A percentile compares a stretch with the other conserved stretches of the same genome.
phyloP scores from a whole-genome alignment of 805 yeast species.

The Spathaspora boniae region DNA sequence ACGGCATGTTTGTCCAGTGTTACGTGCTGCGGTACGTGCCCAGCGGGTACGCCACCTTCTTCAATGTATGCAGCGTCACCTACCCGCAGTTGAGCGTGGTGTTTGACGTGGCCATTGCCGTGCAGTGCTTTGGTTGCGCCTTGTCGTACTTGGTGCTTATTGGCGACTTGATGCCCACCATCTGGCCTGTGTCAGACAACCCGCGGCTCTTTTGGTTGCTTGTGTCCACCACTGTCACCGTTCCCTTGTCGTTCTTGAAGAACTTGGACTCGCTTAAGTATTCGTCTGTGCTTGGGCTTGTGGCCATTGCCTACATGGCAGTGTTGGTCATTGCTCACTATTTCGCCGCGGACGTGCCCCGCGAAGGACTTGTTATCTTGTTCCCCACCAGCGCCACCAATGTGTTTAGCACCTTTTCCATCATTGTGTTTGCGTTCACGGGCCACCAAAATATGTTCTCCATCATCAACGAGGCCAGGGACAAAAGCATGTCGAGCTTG shows the following conservation, averaged over 20 bases:
- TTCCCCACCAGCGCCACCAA: conserved; percentile 41
- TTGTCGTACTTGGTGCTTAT: conserved; percentile 65
- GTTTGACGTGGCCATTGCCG: conserved; percentile 65
- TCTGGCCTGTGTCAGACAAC: conserved; percentile 29
- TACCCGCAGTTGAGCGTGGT: conserved; percentile 58
- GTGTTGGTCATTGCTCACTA: conserved; percentile 72
- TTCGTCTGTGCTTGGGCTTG: conserved; percentile 78
- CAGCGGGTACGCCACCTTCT: conserved; percentile 64
- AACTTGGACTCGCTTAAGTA: conserved; percentile 79
- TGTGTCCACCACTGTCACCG: conserved; percentile 36
- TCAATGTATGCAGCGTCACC: conserved; percentile 61
- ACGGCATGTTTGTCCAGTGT: conserved; percentile 63
- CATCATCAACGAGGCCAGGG: conserved; percentile 73
- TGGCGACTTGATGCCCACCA: conserved; percentile 68
- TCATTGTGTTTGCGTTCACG: conserved; percentile 89
- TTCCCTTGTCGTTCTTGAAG: conserved; percentile 70
- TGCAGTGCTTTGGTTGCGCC: conserved; percentile 71
- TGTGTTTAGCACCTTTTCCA: conserved; percentile 75
- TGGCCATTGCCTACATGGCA: conserved; percentile 75
- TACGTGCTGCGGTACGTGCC: conserved; percentile 55
- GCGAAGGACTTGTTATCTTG: conserved; percentile 26
- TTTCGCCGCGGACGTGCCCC: conserved; percentile 50
- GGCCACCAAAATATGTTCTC: conserved; percentile 96
- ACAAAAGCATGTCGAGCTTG: conserved; percentile 43
- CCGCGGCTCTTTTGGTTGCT: conserved; percentile 54